Base-by-base conservation (phyloP, 2,329 filamentous ascomycete genomes). In the Colletotrichum sp. region DNA sequence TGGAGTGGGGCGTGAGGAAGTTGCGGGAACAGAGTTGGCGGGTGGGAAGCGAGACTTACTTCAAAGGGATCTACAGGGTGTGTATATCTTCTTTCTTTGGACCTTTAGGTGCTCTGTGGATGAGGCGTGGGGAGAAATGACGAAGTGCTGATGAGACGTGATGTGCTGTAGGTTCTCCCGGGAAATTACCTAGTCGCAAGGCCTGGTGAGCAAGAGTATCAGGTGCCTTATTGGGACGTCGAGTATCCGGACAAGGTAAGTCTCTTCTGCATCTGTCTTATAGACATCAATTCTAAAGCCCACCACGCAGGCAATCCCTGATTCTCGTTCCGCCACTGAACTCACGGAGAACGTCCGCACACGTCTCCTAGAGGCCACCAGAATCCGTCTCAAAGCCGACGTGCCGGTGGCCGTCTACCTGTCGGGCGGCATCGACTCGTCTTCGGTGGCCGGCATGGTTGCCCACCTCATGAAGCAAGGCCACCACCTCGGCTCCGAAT, bases 371-470 rank as follows among this genome's bases (percentile, higher is more conserved):
- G 88, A 91, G 43, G 85, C 90, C 0, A 83, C 91, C 12, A 85
- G 85, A 12, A 76, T 90, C 27, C 87, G 90, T 10, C 82, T 92
- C 8, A 84, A 87, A 30, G 90, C 90, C 2, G 91, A 92, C 79
- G 90, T 92, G 0, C 89, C 89, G 1, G 83, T 92, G 4, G 90
- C 88, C 4, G 82, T 92, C 69, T 91, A 90, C 74, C 82, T 92
- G 0, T 88, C 86, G 16, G 90, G 91, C 3, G 91, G 90, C 2
- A 86, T 92, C 62, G 90, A 92, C 78, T 91, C 89, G 0, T 91
- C 89, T 0, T 84, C 86, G 4, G 81, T 92, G 30, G 90, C 90
- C 6, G 90, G 90, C 5, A 91, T 92, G 78, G 87, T 88, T 4
- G 87, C 86, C 1, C 84, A 91, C 75, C 84, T 91, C 2, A 84